phyloP scores from a whole-genome alignment of 768 basidiomycete species.

The Exidia glandulosa region DNA sequence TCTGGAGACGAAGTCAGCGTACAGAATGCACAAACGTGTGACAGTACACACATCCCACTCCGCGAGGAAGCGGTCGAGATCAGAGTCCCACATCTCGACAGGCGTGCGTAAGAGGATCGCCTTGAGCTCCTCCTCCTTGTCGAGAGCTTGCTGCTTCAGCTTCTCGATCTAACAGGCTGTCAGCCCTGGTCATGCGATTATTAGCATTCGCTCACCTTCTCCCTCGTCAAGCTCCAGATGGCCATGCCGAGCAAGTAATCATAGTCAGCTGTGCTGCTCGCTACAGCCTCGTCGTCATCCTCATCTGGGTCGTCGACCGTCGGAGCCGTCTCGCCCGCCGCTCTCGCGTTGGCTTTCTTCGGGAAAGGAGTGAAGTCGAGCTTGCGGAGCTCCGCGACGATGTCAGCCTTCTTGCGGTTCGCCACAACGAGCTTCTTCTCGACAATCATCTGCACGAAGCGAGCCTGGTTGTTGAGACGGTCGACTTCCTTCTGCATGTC shows the following conservation, averaged over 20 bases:
- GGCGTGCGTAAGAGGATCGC: conserved; percentile 67
- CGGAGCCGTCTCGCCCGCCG: conserved; percentile 53
- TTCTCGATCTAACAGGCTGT: conserved; percentile 61
- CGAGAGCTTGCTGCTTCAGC: conserved; percentile 64
- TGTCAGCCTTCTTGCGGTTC: conserved; percentile 79
- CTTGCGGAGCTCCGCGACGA: conserved; percentile 72
- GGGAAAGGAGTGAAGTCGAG: conserved; percentile 88
- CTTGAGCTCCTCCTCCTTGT: conserved; percentile 76
- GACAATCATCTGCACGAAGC: conserved; percentile 95
- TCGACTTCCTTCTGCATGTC: conserved; percentile 76
- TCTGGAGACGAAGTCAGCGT: conserved; percentile 15
- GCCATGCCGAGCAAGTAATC: conserved; percentile 94
- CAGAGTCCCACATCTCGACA: conserved; percentile 78
- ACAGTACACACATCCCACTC: conserved; percentile 76
- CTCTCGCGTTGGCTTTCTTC: conserved; percentile 59
- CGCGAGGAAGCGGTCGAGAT: conserved; percentile 71
- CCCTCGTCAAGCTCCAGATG: conserved; percentile 88
- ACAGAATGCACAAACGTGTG: neutral
- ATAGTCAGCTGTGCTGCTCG: conserved; percentile 42
- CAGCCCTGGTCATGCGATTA: neutral
- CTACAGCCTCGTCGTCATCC: conserved; percentile 39
- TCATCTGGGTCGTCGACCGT: conserved; percentile 43
- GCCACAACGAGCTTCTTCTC: conserved; percentile 70
- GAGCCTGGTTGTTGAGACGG: conserved; percentile 84
- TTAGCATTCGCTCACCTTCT: conserved; percentile 47